Percentiles rank a stretch among this genome's conserved stretches.
Evolutionary conservation across 345 rosid species (phyloP).

Genomic region (Citrus trifoliata): DNA sequence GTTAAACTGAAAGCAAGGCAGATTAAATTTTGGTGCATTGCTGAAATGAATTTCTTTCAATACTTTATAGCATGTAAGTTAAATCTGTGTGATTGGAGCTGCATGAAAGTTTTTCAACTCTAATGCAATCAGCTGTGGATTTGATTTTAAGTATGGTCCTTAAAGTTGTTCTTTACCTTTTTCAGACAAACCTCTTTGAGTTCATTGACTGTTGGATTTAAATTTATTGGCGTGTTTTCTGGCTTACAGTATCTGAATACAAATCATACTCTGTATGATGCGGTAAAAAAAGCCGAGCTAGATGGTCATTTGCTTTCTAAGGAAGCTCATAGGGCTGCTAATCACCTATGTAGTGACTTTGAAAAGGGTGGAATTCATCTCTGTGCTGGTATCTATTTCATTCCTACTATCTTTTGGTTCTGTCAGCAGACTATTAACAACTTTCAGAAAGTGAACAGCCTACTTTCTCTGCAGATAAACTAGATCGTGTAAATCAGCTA

Average conservation of each 20-base stretch:
- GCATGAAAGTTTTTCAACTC: neutral
- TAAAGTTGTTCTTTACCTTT: neutral
- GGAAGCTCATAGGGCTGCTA: constrained; percentile 87
- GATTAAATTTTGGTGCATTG: neutral
- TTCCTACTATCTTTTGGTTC: constrained; percentile 3
- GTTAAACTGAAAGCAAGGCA: neutral
- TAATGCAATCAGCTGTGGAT: neutral
- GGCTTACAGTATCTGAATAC: constrained; percentile 72
- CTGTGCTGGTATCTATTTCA: constrained; percentile 43
- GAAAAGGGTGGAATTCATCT: constrained; percentile 98
- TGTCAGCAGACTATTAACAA: constrained; percentile 6
- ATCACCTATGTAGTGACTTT: constrained; percentile 67
- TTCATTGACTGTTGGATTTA: neutral
- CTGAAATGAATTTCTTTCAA: neutral
- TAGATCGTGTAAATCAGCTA: constrained; percentile 73
- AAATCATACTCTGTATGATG: constrained; percentile 68
- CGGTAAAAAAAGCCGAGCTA: constrained; percentile 78
- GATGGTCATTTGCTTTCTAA: constrained; percentile 57
- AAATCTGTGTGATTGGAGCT: neutral
- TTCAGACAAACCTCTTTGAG: neutral
- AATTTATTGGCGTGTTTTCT: constrained; percentile 15
- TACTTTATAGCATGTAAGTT: neutral
- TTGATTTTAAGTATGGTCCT: neutral
- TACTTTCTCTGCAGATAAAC: constrained; percentile 55
- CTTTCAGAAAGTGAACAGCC: constrained; percentile 10